Evolutionary conservation across 2,329 filamentous ascomycete species (phyloP).

Genomic region (Alternaria ethzedia): DNA sequence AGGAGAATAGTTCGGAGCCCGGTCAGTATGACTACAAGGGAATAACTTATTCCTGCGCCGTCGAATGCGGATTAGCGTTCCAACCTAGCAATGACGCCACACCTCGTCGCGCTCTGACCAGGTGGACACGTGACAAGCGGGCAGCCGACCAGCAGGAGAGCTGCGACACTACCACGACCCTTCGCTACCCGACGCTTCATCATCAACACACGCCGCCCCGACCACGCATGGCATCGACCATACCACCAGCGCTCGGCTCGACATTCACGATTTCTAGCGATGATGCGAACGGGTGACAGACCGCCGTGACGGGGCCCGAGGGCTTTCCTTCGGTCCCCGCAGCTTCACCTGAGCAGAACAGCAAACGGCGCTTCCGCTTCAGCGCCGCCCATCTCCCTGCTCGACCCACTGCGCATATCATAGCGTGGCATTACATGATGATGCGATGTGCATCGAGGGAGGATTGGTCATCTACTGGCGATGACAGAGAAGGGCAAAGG

Average conservation of each 20-base stretch:
- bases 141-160: background rate
- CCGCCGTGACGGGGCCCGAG: background rate
- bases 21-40: constrained; percentile 21
- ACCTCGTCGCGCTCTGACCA: background rate
- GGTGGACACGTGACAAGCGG: constrained; percentile 8
- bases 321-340: background rate
- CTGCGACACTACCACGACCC: background rate
- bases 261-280: background rate
- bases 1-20: constrained; percentile 2
- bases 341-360: background rate
- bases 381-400: background rate
- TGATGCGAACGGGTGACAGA: constrained; percentile 6
- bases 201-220: constrained; percentile 1
- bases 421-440: background rate
- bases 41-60: constrained; percentile 20
- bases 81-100: constrained; percentile 11
- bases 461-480: background rate
- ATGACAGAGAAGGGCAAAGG: background rate
- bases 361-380: background rate
- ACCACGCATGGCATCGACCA: background rate
- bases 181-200: constrained; percentile 1
- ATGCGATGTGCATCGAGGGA: background rate
- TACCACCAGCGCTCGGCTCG: background rate
- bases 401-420: background rate
- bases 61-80: constrained; percentile 20